Conservation (phyloP, 1,284 basidiomycete species). For the Fomitopsis betulina region DNA sequence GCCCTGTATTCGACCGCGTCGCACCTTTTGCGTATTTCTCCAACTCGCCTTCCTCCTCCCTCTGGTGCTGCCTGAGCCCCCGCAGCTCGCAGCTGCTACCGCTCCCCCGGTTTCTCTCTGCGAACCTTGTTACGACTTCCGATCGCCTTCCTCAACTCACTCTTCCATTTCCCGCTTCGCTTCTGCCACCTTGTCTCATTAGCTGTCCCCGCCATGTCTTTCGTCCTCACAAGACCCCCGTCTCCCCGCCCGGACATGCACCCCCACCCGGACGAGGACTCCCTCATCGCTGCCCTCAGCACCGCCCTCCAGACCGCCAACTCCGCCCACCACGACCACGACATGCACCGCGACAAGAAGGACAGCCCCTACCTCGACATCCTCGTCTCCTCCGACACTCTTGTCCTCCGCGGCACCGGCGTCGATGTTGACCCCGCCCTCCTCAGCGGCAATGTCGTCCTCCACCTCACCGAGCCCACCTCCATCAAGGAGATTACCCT, state of each 20-base stretch:
- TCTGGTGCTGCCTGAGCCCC: background rate
- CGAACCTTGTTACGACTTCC: background rate
- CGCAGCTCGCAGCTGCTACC: background rate
- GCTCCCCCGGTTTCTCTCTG: background rate
- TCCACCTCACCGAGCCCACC: conserved; percentile 77
- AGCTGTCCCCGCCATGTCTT: conserved; percentile 21
- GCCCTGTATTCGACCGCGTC: background rate
- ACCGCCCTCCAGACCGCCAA: conserved; percentile 29
- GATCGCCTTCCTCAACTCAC: conserved; percentile 4
- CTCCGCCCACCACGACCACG: conserved; percentile 32
- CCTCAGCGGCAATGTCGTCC: conserved; percentile 72
- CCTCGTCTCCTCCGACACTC: conserved; percentile 61
- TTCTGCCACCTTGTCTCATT: conserved; percentile 8
- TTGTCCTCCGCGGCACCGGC: conserved; percentile 77
- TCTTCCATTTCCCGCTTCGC: conserved; percentile 8
- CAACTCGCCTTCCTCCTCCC: background rate
- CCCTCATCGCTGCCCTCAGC: conserved; percentile 29
- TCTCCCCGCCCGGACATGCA: conserved; percentile 12
- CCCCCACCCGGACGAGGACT: conserved; percentile 25
- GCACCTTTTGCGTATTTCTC: background rate
- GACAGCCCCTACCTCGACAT: conserved; percentile 67
- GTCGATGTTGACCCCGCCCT: conserved; percentile 78
- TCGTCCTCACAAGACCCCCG: conserved; percentile 21
- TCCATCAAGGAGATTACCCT: conserved; percentile 86
- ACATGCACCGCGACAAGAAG: conserved; percentile 37